These are phyloP conservation scores for Trypanosoma theileri DNA, from an alignment of 208 protist species.

Conservation along the genomic window DNA sequence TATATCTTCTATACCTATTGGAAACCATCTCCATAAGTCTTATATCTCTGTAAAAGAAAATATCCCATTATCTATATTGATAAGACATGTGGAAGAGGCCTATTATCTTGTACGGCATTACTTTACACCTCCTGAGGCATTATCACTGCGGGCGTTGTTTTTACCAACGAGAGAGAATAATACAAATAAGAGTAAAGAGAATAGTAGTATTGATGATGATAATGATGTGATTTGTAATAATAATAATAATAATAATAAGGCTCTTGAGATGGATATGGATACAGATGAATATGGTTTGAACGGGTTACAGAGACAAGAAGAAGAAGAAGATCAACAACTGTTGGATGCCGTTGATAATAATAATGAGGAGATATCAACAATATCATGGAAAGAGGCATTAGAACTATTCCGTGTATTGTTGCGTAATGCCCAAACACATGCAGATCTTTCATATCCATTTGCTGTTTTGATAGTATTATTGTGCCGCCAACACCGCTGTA, in stretches of 20 bases:
- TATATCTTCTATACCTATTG: too few relatives aligned
- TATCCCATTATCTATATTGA: neutral
- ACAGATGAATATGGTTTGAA: neutral
- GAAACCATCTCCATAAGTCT: too few relatives aligned
- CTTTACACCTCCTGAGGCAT: conserved; percentile 15
- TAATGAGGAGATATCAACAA: neutral
- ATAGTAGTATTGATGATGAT: neutral
- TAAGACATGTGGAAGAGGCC: neutral
- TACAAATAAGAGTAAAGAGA: neutral
- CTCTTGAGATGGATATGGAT: neutral
- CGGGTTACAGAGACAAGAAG: neutral
- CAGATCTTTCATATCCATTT: conserved; percentile 31
- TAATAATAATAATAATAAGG: neutral
- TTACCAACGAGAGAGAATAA: neutral
- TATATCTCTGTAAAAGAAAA: neutral
- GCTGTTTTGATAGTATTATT: conserved; percentile 11
- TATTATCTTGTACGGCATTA: conserved; percentile 15
- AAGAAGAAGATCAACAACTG: neutral
- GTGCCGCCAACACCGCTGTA: conserved; percentile 1
- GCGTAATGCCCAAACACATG: conserved; percentile 16
- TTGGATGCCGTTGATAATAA: neutral
- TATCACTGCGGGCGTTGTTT: conserved; percentile 15
- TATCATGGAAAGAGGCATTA: conserved; percentile 17
- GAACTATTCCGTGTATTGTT: conserved; percentile 19
- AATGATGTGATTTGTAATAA: conserved; percentile 1